A percentile compares a stretch with the other conserved stretches of the same genome.
Evolutionary conservation across 495 filamentous ascomycete genomes (phyloP).

Genomic region (Barbatosphaeria neglecta): DNA sequence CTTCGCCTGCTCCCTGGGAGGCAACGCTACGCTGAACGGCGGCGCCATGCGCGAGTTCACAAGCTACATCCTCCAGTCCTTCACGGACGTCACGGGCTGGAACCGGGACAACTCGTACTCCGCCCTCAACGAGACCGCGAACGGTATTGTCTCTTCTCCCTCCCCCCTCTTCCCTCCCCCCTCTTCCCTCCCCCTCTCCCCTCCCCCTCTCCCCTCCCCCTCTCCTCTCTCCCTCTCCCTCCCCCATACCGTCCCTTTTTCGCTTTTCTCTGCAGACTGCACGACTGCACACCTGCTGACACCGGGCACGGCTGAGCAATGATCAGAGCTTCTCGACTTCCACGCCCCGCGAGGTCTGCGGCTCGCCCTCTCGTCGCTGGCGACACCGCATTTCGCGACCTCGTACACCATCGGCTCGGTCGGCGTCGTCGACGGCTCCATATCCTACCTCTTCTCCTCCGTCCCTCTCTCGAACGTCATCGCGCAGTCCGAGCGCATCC

Average conservation of each 20-base stretch:
- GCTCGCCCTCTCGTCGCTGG: conserved; percentile 78
- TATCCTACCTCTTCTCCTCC: conserved; percentile 84
- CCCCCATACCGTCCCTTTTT: no score
- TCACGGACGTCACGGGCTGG: conserved; percentile 79
- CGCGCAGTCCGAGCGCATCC: conserved; percentile 33
- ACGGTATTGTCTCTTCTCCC: no score
- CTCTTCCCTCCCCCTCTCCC: no score
- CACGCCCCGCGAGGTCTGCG: conserved; percentile 67
- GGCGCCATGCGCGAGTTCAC: conserved; percentile 85
- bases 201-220: neutral
- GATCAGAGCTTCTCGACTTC: conserved; percentile 73
- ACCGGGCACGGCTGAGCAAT: conserved; percentile 25
- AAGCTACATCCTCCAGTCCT: conserved; percentile 92
- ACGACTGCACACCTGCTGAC: neutral
- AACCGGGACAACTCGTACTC: conserved; percentile 89
- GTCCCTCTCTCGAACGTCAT: conserved; percentile 48
- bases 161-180: no score
- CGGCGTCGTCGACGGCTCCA: conserved; percentile 78
- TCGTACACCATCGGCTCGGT: conserved; percentile 78
- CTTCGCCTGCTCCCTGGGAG: no score
- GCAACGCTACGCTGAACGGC: neutral
- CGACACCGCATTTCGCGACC: conserved; percentile 81
- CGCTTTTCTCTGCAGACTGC: no score
- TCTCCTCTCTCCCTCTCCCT: no score
- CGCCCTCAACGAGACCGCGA: conserved; percentile 72